Base-by-base conservation (phyloP, 805 yeast genomes). In the Cyberlindnera mrakii region DNA sequence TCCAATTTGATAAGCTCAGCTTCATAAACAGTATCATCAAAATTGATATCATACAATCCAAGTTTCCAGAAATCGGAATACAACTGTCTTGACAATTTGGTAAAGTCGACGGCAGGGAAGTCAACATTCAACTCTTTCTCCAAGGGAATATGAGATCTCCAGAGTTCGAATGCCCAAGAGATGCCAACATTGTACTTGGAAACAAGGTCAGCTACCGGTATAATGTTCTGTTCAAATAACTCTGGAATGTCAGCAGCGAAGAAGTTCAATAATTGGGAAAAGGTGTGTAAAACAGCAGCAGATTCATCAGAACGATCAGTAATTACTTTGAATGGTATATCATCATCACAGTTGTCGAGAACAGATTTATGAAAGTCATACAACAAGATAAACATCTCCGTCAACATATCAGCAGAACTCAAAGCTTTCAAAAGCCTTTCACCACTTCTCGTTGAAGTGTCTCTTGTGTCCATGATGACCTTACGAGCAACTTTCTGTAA, bases 271-370 rank as follows among this genome's bases (percentile, higher is more conserved):
- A 85, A 59, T 16, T 82, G 80, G 25, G 74, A 68, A 50, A 75
- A 81, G 18, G 85, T 77, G 62, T 81, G 84, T 20, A 85, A 59
- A n/a, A 87, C 72, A 1, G 80, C 71, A 10, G 71, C 70, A 45
- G 85, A 62, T 48, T 88, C 95, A 57, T 90, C 98, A 49, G 75
- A 76, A 46, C 80, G 73, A 41, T 76, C 74, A 0, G 93, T 78
- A 41, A 88, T 60, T 18, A 88, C 78, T 56, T 90, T 90, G 54
- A 84, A 75, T 50, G 80, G 84, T 4, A 70, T 62, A 30, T 62
- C 60, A 1, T 60, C 57, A 14, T 54, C 53, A 5, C 58, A 54
- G 1, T 62, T 58, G 7, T 62, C 60, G 10, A 74, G 61, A 30
- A 73, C 63, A 13, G 63, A 67, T 33, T 65, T 62, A 14, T 68